These are phyloP conservation scores for Psidium guajava DNA, from an alignment of 345 rosid genomes.

Conservation along the genomic window DNA sequence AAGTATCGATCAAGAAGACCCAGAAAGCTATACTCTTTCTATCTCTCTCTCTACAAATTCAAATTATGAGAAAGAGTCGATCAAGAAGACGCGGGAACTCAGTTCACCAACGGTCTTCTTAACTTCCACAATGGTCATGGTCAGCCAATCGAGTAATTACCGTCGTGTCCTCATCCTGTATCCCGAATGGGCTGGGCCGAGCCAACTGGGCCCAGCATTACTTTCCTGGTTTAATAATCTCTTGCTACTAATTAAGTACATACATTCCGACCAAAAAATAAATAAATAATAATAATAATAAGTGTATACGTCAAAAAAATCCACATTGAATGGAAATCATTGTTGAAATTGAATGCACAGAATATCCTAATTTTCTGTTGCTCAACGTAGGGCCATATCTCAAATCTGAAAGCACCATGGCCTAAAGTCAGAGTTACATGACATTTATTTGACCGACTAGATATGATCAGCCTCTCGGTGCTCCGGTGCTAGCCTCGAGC, in stretches of 20 bases:
- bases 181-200: neutral
- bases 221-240: neutral
- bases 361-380: neutral
- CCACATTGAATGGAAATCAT: neutral
- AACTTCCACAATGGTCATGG: neutral
- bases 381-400: neutral
- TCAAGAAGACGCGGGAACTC: neutral
- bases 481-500: fast-evolving
- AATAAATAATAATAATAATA: too few relatives aligned
- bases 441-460: neutral
- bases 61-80: neutral
- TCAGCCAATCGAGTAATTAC: neutral
- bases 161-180: neutral
- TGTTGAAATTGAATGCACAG: neutral
- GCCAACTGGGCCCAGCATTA: neutral
- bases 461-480: fast-evolving
- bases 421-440: neutral
- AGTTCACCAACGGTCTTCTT: neutral
- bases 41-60: neutral
- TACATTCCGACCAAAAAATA: too few relatives aligned
- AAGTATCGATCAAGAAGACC: neutral
- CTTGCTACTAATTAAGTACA: neutral
- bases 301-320: neutral
- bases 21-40: neutral
- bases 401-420: too few relatives aligned